These are phyloP conservation scores for Delonix regia DNA, from an alignment of 306 rosid species.

Conservation along the genomic window DNA sequence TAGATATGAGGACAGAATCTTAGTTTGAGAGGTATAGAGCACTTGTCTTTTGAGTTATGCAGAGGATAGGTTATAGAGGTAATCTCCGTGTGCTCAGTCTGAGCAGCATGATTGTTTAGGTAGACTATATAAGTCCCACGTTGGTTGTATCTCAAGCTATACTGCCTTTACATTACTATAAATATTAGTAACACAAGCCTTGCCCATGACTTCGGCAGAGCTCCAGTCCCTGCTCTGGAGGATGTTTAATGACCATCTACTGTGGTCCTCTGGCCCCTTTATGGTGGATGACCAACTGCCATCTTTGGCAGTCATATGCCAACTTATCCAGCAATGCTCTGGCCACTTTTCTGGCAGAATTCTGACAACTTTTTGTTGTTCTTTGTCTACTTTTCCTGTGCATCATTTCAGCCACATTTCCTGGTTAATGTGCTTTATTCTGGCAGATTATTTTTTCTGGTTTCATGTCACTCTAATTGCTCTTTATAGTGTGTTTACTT, in stretches of 20 bases:
- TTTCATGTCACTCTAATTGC: too few species aligned
- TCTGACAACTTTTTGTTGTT: too few species aligned
- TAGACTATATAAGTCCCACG: background rate
- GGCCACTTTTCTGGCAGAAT: too few species aligned
- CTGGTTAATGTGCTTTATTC: too few species aligned
- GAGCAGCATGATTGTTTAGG: background rate
- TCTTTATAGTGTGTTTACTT: too few species aligned
- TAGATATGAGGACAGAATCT: background rate
- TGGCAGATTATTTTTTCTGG: too few species aligned
- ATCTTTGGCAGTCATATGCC: background rate
- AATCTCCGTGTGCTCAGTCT: background rate
- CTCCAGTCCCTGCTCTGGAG: background rate
- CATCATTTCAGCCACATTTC: too few species aligned
- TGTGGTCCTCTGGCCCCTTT: background rate
- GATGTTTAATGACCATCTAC: background rate
- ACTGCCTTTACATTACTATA: background rate
- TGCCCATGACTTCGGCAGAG: background rate
- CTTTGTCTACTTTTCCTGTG: too few species aligned
- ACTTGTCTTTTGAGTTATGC: constrained; percentile 11
- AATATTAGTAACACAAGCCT: background rate
- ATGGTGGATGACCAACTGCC: background rate
- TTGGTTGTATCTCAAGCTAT: background rate
- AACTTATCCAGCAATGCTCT: background rate
- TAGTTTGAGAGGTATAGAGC: background rate
- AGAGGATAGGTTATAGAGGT: background rate